Conservation (phyloP, 1,139 yeast species). For the Spencermartinsiella ligniputridi region DNA sequence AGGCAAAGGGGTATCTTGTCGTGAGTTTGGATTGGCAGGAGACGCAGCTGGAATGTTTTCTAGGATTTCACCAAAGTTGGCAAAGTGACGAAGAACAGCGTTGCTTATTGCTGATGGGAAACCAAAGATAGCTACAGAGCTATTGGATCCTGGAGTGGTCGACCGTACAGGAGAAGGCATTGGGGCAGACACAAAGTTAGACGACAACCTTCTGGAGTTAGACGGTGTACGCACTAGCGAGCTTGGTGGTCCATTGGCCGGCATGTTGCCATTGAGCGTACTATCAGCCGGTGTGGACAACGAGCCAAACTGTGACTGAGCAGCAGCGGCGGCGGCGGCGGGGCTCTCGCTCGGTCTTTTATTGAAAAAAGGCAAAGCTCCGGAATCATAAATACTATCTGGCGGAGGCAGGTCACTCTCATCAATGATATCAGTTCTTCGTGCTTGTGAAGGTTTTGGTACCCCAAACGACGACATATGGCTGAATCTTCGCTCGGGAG, state of each 20-base stretch:
- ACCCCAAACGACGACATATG: constrained; percentile 6
- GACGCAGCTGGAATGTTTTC: constrained; percentile 45
- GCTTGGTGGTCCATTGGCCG: background rate
- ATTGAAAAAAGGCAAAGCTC: constrained; percentile 11
- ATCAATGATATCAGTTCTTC: constrained; percentile 20
- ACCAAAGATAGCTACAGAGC: constrained; percentile 82
- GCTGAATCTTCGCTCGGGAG: constrained; percentile 3
- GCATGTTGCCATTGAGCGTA: background rate
- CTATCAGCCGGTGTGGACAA: background rate
- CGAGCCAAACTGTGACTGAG: too few relatives aligned
- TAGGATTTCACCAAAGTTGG: constrained; percentile 72
- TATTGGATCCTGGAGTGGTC: background rate
- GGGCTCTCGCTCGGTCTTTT: constrained; percentile 3
- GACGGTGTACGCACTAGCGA: background rate
- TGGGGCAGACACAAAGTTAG: background rate
- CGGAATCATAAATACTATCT: constrained; percentile 31
- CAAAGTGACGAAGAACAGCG: constrained; percentile 66
- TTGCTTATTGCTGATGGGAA: constrained; percentile 73
- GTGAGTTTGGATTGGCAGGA: constrained; percentile 15
- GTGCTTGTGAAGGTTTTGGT: constrained; percentile 3
- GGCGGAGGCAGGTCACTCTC: constrained; percentile 35
- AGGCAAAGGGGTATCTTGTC: constrained; percentile 47
- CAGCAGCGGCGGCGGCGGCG: constrained; percentile 7
- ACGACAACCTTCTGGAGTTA: background rate
- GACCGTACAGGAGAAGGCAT: background rate